These are phyloP conservation scores for Pestalotiopsis sp. DNA, from an alignment of 2,329 filamentous ascomycete genomes.

Conservation along the genomic window DNA sequence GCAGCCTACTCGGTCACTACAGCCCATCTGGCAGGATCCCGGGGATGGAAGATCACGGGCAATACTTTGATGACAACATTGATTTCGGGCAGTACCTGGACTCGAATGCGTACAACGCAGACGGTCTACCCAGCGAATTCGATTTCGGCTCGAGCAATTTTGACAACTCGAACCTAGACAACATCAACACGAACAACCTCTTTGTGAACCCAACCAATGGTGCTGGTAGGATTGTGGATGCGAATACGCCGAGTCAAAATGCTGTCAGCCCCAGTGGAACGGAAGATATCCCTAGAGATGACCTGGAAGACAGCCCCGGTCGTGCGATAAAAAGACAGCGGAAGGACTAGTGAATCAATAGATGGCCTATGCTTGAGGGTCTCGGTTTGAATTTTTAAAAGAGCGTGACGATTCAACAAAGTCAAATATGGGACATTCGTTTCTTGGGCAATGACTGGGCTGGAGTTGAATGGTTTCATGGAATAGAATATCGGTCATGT, in stretches of 20 bases:
- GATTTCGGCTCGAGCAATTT: constrained; percentile 41
- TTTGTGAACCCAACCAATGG: constrained; percentile 18
- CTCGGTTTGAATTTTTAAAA: background rate
- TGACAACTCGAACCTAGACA: constrained; percentile 26
- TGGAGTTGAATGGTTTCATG: constrained; percentile 1
- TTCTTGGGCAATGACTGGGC: background rate
- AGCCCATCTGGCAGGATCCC: constrained; percentile 81
- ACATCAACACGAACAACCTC: constrained; percentile 19
- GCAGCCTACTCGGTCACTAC: constrained; percentile 74
- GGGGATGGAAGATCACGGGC: constrained; percentile 54
- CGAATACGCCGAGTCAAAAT: constrained; percentile 36
- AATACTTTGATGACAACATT: constrained; percentile 45
- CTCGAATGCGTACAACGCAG: constrained; percentile 30
- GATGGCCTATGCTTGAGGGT: background rate
- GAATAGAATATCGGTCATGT: background rate
- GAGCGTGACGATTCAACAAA: background rate
- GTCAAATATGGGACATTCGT: background rate
- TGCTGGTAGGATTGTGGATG: constrained; percentile 26
- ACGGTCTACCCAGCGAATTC: constrained; percentile 38
- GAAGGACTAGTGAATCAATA: constrained; percentile 25
- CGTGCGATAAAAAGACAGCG: constrained; percentile 35
- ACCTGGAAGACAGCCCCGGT: constrained; percentile 37
- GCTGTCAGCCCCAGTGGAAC: constrained; percentile 51
- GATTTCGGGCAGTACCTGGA: constrained; percentile 58
- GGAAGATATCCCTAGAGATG: constrained; percentile 52